Conservation (phyloP, 306 rosid genomes). For the Neltuma alba region DNA sequence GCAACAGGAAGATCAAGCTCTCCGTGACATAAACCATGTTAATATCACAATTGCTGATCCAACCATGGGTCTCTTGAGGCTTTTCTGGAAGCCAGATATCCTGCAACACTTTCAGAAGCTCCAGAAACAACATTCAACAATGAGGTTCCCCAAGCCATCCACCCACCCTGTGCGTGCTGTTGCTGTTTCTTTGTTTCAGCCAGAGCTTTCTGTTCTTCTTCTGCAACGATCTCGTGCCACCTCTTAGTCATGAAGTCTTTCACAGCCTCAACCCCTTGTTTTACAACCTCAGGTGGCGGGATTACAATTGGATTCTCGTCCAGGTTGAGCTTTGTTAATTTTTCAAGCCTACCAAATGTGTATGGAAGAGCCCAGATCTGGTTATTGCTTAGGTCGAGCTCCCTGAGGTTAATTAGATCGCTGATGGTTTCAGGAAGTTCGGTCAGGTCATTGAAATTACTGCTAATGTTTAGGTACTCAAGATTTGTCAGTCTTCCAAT, state of each 20-base stretch:
- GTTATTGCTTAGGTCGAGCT: constrained; percentile 59
- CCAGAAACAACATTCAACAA: constrained; percentile 46
- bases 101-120: constrained; percentile 44
- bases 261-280: constrained; percentile 55
- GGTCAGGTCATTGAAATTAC: constrained; percentile 55
- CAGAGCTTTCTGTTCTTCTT: constrained; percentile 44
- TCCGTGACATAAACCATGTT: not conserved
- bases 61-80: constrained; percentile 45
- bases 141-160: constrained; percentile 57
- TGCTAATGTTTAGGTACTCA: constrained; percentile 54
- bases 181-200: constrained; percentile 39
- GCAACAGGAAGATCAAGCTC: not conserved
- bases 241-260: constrained; percentile 52
- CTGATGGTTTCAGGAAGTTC: constrained; percentile 57
- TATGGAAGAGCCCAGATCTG: constrained; percentile 56
- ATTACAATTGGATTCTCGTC: constrained; percentile 54
- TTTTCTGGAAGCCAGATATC: constrained; percentile 46
- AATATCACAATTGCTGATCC: constrained; percentile 42
- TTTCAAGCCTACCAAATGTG: constrained; percentile 51
- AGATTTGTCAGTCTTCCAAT: constrained; percentile 55
- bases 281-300: constrained; percentile 50
- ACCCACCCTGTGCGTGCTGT: constrained; percentile 45
- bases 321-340: constrained; percentile 48
- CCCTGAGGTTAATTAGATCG: constrained; percentile 47
- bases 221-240: constrained; percentile 41